Base-by-base conservation (phyloP, 495 filamentous ascomycete species). In the Neurospora sp. region DNA sequence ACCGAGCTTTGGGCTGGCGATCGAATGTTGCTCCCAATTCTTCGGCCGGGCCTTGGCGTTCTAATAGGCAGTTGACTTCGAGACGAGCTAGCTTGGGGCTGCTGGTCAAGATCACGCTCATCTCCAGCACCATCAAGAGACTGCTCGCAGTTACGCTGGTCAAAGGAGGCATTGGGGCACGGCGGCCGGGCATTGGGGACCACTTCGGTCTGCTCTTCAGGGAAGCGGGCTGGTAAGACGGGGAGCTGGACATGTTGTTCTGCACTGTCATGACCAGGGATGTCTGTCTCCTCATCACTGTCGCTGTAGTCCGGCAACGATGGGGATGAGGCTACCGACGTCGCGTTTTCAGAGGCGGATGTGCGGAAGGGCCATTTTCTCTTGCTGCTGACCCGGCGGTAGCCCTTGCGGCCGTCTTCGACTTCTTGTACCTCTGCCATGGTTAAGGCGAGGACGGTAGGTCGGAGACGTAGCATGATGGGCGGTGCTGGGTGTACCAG, bases 381-480 rank as follows among this genome's bases (percentile, higher is more conserved):
- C 53, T 35, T 35, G 53, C 22, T 65, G 53, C 53, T 65, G 53
- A 65, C 3, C 27, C 7, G 22, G 53, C 27, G 27, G 27, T 35
- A 65, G 14, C 27, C 53, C 53, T 7, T 80, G 61, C 81, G 80
- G 41, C 85, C 84, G 8, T 78, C 73, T 18, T 84, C 82, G 27
- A 82, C 81, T 53, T 87, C 83, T 74, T 81, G 80, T 39, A 91
- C 76, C 76, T 91, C 89, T 14, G 82, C 78, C 41, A 85, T 83
- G 39, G 83, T 85, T 46, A 91, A 77, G 9, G 80, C 79, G 75
- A 91, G 85, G 41, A 82, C 79, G 0, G 88, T 89, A 12, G 86
- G 85, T 44, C 80, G 78, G 35, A 85, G 78, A 73, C 89, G 86
- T 68, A 91, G 80, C 89, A 91, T 91, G 71, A 69, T 75, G 77